These are phyloP conservation scores for Chlorokybus atmophyticus DNA, from an alignment of 139 green algal genomes.

Conservation along the genomic window DNA sequence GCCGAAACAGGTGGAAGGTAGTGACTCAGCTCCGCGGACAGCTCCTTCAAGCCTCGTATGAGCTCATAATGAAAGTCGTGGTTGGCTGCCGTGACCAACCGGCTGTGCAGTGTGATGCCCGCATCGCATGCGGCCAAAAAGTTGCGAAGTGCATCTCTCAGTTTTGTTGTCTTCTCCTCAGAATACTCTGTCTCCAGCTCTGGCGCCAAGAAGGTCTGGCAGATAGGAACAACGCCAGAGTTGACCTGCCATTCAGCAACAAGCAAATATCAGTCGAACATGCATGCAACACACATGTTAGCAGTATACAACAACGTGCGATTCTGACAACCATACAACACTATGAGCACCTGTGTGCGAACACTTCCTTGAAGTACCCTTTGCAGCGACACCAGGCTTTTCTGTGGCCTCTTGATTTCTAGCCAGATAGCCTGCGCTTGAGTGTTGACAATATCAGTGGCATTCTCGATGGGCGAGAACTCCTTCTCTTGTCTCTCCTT, in stretches of 20 bases:
- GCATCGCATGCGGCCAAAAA: conserved; percentile 24
- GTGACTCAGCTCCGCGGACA: too few relatives aligned
- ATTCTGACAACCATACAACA: too few relatives aligned
- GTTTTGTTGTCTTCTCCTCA: neutral
- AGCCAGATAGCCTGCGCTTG: conserved; percentile 15
- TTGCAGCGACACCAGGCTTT: conserved; percentile 15
- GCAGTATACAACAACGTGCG: too few relatives aligned
- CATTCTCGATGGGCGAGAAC: conserved; percentile 24
- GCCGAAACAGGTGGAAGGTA: too few relatives aligned
- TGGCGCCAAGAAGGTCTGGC: conserved; percentile 15
- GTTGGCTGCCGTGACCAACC: too few relatives aligned
- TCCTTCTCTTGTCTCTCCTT: conserved; percentile 6
- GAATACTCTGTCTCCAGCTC: neutral
- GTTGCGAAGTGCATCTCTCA: conserved; percentile 9
- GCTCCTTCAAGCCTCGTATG: too few relatives aligned
- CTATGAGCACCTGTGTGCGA: too few relatives aligned
- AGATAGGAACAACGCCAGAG: conserved; percentile 23
- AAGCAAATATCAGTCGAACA: too few relatives aligned
- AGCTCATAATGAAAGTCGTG: too few relatives aligned
- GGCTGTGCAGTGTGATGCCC: too few relatives aligned
- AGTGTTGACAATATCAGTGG: conserved; percentile 13
- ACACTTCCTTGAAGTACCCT: conserved; percentile 26
- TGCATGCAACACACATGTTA: too few relatives aligned
- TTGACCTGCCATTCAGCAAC: conserved; percentile 26
- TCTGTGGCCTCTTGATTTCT: conserved; percentile 11